A percentile compares a stretch with the other conserved stretches of the same genome.
These are phyloP conservation scores for bread wheat (Triticum aestivum) DNA, from an alignment of 176 grass and related monocot genomes.

Conservation along the genomic window IWGSC_CS_RefSeq_v2.1 NC_057797.1:647758826-647759325, in stretches of 20 bases:
- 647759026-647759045: slow-evolving; percentile 44
- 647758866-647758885: no score
- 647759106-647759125: slow-evolving; percentile 53
- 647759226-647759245: neutral
- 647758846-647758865: no score
- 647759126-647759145: slow-evolving; percentile 72
- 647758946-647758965: neutral
- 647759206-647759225: neutral
- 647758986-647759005: slow-evolving; percentile 63
- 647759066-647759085: slow-evolving; percentile 80
- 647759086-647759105: slow-evolving; percentile 42
- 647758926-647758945: slow-evolving; percentile 27
- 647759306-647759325: slow-evolving; percentile 65
- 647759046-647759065: slow-evolving; percentile 75
- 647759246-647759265: slow-evolving; percentile 40
- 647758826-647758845: neutral
- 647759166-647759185: slow-evolving; percentile 28
- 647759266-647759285: slow-evolving; percentile 55
- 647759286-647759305: slow-evolving; percentile 63
- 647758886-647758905: slow-evolving; percentile 2
- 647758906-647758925: slow-evolving; percentile 9
- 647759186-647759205: no score
- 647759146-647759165: slow-evolving; percentile 71
- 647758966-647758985: slow-evolving; percentile 29
- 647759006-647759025: slow-evolving; percentile 43